phyloP scores from a whole-genome alignment of 2,329 filamentous ascomycete genomes.

The Paecilomyces dactylethromorphus region DNA sequence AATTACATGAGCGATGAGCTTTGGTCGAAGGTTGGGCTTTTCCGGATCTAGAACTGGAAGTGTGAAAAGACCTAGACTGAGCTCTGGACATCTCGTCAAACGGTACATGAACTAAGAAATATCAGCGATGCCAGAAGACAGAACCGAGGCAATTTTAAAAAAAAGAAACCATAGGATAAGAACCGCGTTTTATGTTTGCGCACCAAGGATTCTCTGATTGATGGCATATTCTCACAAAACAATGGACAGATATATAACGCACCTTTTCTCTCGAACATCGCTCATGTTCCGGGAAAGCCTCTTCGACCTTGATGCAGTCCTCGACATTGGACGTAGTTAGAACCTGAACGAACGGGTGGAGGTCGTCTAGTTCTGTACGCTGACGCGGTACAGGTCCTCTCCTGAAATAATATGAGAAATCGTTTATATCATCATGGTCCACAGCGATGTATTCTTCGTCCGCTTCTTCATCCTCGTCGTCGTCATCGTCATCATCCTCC shows the following conservation, averaged over 20 bases:
- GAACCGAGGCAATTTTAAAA: not conserved
- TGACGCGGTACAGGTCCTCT: slow-evolving; percentile 28
- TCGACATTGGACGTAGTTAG: slow-evolving; percentile 52
- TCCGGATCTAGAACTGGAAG: slow-evolving; percentile 45
- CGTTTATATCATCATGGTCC: slow-evolving; percentile 34
- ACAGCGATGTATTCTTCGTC: slow-evolving; percentile 38
- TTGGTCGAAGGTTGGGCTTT: slow-evolving; percentile 54
- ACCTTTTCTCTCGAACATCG: slow-evolving; percentile 56
- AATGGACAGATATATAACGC: slow-evolving; percentile 11
- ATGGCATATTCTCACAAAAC: not conserved
- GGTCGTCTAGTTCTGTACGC: slow-evolving; percentile 44
- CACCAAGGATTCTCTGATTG: not conserved
- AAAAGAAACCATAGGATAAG: not conserved
- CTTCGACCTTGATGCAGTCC: slow-evolving; percentile 52
- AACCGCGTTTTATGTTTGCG: not conserved
- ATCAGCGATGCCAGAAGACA: slow-evolving; percentile 2
- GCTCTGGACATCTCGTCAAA: slow-evolving; percentile 65
- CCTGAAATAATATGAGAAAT: slow-evolving; percentile 36
- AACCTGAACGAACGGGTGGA: slow-evolving; percentile 68
- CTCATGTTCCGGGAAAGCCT: slow-evolving; percentile 54
- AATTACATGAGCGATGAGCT: slow-evolving; percentile 70
- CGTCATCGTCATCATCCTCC: slow-evolving; percentile 19
- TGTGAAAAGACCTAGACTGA: slow-evolving; percentile 75
- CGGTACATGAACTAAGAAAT: slow-evolving; percentile 64
- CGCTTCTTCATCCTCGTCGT: slow-evolving; percentile 26